phyloP scores from a whole-genome alignment of 2,329 filamentous ascomycete genomes.

The Colletotrichum neosansevieriae region DNA sequence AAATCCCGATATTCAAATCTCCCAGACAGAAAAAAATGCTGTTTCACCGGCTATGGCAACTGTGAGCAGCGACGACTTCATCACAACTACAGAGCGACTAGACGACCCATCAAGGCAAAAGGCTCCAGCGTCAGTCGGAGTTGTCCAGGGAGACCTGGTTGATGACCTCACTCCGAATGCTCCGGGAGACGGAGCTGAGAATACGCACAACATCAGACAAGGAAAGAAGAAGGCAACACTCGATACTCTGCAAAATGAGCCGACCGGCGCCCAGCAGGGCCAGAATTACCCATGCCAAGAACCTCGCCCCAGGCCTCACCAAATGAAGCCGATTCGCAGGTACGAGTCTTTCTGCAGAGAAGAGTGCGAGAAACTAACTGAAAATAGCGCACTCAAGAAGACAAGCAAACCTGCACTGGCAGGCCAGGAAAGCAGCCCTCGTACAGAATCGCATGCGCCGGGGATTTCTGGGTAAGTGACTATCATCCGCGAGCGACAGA shows the following conservation, averaged over 20 bases:
- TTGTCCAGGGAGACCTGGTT: background rate
- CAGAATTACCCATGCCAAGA: background rate
- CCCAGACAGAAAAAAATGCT: background rate
- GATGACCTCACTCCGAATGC: background rate
- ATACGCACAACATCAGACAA: background rate
- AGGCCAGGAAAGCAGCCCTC: background rate
- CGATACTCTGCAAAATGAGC: background rate
- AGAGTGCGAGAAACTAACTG: background rate
- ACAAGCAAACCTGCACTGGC: background rate
- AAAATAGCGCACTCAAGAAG: conserved; percentile 24
- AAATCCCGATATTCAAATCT: background rate
- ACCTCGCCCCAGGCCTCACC: background rate
- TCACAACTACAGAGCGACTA: conserved; percentile 32
- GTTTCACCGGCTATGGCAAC: conserved; percentile 45
- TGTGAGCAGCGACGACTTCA: conserved; percentile 53
- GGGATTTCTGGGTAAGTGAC: no score
- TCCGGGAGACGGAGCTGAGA: background rate
- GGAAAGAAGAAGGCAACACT: background rate
- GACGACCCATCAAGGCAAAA: background rate
- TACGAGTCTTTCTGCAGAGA: background rate
- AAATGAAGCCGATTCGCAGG: conserved; percentile 20
- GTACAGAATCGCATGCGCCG: background rate
- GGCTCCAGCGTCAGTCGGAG: no score
- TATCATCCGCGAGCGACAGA: no score
- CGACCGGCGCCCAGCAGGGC: no score